Evolutionary conservation across 148 eudicot species (phyloP).

Genomic region (Hydrangea macrophylla): DNA sequence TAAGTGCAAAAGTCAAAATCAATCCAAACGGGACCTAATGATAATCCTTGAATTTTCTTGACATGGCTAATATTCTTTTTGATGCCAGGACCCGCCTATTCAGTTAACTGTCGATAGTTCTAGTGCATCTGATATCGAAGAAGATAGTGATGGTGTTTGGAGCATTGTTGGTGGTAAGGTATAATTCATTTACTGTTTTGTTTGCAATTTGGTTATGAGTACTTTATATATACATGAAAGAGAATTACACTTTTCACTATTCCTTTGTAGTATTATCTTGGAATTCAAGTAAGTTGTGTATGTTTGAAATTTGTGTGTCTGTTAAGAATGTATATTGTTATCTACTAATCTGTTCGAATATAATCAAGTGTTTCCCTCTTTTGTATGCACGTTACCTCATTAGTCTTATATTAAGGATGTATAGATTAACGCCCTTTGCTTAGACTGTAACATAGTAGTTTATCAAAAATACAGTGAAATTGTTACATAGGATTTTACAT

Average conservation of each 20-base stretch:
- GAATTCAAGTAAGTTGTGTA: not conserved
- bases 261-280: not conserved
- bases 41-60: conserved; percentile 4
- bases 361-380: too few relatives aligned
- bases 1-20: too few relatives aligned
- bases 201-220: conserved; percentile 2
- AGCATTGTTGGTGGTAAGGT: conserved; percentile 84
- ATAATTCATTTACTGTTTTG: conserved; percentile 5
- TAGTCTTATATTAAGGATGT: too few relatives aligned
- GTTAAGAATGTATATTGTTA: too few relatives aligned
- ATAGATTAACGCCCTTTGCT: too few relatives aligned
- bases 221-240: not conserved
- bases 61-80: conserved; percentile 11
- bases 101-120: conserved; percentile 51
- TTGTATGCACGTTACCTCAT: too few relatives aligned
- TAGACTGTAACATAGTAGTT: too few relatives aligned
- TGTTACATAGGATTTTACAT: too few relatives aligned
- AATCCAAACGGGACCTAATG: too few relatives aligned
- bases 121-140: conserved; percentile 61
- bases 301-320: too few relatives aligned
- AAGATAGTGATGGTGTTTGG: conserved; percentile 74
- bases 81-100: conserved; percentile 67
- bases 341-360: too few relatives aligned
- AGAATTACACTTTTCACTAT: not conserved
- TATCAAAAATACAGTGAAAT: too few relatives aligned